Evolutionary conservation across 768 basidiomycete genomes (phyloP).

Genomic region (Leucocoprinus birnbaumii): DNA sequence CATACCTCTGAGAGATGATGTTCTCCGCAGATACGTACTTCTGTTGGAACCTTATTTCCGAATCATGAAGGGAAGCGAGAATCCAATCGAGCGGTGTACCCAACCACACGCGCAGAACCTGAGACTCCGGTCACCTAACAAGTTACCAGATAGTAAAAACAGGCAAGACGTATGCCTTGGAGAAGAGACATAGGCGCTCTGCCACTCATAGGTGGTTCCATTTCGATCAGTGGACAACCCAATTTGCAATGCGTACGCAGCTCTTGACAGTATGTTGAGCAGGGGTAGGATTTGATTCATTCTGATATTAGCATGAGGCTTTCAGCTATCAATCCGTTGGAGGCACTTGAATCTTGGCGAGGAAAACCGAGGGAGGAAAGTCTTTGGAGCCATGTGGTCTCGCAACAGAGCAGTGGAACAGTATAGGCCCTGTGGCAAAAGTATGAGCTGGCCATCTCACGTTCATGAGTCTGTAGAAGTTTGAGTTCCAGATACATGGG

Average conservation of each 20-base stretch:
- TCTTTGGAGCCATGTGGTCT: background rate
- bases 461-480: background rate
- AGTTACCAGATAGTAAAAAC: background rate
- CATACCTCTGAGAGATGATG: background rate
- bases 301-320: too few relatives aligned
- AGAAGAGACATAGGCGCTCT: background rate
- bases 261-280: too few relatives aligned
- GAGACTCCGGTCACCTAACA: background rate
- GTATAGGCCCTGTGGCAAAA: background rate
- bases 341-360: too few relatives aligned
- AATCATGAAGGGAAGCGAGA: background rate
- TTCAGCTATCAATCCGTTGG: too few relatives aligned
- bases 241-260: too few relatives aligned
- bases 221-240: too few relatives aligned
- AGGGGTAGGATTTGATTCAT: too few relatives aligned
- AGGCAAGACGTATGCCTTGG: background rate
- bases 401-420: background rate
- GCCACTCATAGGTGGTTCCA: too few relatives aligned
- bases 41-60: constrained; percentile 2
- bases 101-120: background rate
- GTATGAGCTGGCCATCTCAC: background rate
- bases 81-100: background rate
- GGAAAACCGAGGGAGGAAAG: too few relatives aligned
- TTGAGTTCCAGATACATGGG: background rate
- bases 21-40: background rate